Base-by-base conservation (phyloP, 2,329 filamentous ascomycete species). In the Sclerotinia nivalis region DNA sequence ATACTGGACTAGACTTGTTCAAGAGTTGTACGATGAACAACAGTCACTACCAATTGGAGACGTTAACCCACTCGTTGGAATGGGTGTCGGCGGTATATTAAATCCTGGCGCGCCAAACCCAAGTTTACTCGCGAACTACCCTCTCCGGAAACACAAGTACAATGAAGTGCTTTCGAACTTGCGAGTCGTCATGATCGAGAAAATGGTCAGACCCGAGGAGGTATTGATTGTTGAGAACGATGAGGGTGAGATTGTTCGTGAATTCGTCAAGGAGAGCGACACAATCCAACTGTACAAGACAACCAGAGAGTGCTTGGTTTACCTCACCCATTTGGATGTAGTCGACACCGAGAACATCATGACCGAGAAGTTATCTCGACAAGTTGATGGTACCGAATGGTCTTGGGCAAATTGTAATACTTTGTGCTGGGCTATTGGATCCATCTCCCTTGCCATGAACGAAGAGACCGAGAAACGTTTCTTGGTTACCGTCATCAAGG, bases 321-420 rank as follows among this genome's bases (percentile, higher is more conserved):
- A 98, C 81, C 86, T 99, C 69, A 99, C 96, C 47, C 96, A 99
- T 84, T 83, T 99, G 77, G 96, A 99, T 78, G 96, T 99, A 54
- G 90, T 97, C 72, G 96, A 99, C 79, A 99, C 95, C 0, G 96
- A 99, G 82, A 92, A 92, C 73, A 99, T 99, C 83, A 99, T 99
- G 96, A 97, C 96, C 6, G 96, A 99, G 79, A 99, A 99, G 83
- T 86, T 99, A 67, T 90, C 93, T 45, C 91, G 93, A 75, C 96
- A 99, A 81, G 96, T 99, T 18, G 96, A 99, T 79, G 93, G 93
- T 31, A 87, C 88, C 2, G 96, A 99, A 81, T 99, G 96, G 96
- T 99, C 96, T 9, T 99, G 96, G 96, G 93, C 94, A 73, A 99
- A 99, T 83, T 99, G 96, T 88, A 99, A 99, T 82, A 97, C 97